phyloP scores from a whole-genome alignment of 805 yeast genomes.

The Lipomyces sp. region DNA sequence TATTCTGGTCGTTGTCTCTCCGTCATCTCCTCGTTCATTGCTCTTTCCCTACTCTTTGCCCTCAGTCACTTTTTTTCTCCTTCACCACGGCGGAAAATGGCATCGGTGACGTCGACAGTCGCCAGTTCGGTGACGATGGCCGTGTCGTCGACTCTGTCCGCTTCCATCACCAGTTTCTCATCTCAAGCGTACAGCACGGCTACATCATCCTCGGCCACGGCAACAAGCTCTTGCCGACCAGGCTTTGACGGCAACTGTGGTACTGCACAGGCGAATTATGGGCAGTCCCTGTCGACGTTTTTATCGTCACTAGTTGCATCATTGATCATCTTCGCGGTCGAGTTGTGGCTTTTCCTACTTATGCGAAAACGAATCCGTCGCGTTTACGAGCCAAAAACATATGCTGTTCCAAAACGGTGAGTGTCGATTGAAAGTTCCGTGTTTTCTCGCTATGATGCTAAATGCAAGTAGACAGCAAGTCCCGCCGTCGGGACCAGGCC shows the following conservation, averaged over 20 bases:
- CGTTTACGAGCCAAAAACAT: slow-evolving; percentile 84
- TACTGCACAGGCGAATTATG: slow-evolving; percentile 31
- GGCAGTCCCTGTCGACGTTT: slow-evolving; percentile 70
- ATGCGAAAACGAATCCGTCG: slow-evolving; percentile 70
- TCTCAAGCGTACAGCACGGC: slow-evolving; percentile 15
- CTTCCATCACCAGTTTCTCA: slow-evolving; percentile 9
- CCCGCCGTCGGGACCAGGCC: slow-evolving; percentile 71
- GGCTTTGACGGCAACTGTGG: slow-evolving; percentile 24
- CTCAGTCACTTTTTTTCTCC: not conserved
- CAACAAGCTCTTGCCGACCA: slow-evolving; percentile 9
- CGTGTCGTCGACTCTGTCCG: slow-evolving; percentile 9
- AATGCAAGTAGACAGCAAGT: slow-evolving; percentile 51
- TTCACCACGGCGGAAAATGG: not conserved
- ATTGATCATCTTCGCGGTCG: slow-evolving; percentile 65
- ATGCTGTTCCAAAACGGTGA: slow-evolving; percentile 58
- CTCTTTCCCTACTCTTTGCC: not conserved
- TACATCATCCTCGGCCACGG: slow-evolving; percentile 15
- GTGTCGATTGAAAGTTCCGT: slow-evolving; percentile 14
- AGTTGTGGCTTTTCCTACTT: slow-evolving; percentile 64
- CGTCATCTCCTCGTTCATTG: not conserved
- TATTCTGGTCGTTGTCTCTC: not conserved
- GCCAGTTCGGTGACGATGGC: slow-evolving; percentile 1
- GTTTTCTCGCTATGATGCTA: not conserved
- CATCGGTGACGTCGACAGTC: not conserved
- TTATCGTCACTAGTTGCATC: slow-evolving; percentile 73